Base-by-base conservation (phyloP, 352 stramenopile species). In the Globisporangium cederbergense region DNA sequence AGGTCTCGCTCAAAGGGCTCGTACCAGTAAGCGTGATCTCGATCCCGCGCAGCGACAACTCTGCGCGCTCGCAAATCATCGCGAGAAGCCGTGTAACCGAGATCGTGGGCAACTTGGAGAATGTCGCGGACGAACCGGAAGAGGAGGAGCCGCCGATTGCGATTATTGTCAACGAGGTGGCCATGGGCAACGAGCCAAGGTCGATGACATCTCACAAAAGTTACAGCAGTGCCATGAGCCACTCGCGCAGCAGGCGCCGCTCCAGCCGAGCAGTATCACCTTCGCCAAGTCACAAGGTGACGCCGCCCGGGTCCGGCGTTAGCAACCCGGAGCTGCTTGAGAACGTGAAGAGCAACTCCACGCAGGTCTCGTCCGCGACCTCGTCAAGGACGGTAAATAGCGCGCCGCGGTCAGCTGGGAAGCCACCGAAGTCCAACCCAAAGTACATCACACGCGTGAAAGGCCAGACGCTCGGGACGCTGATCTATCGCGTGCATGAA, bases 401-500 rank as follows among this genome's bases (percentile, higher is more conserved):
- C 25, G 16, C 36, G 28, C 51, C 63, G 14, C 63, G 56, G 25
- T 68, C 63, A 16, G 30, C 5, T 30, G 56, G 38, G n/a, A 64
- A 64, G 18, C 56, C 36, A 18, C 63, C 47, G 30, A 58, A 62
- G 38, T 70, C 64, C 13, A 70, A 65, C 45, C 40, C 58, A 20
- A 70, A 65, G 28, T 65, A 62, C 52, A 70, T 70, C 58, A 70
- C 51, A 25, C 64, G 64, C 16, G 53, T 70, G 43, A 65, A 65
- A 70, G 64, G 78, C 50, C 77, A 80, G 49, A 93, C 81, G 18
- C 72, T 93, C 0, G 80, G 65, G 1, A 73, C 60, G 1, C 75
- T 89, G 45, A 70, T 93, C 55, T 71, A 86, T 36, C 68, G 69
- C 13, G 79, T 93, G 36, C 71, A 76, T 8, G 54, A 76, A 30